Evolutionary conservation across 306 rosid species (phyloP).

Genomic region (Trifolium pratense): DNA sequence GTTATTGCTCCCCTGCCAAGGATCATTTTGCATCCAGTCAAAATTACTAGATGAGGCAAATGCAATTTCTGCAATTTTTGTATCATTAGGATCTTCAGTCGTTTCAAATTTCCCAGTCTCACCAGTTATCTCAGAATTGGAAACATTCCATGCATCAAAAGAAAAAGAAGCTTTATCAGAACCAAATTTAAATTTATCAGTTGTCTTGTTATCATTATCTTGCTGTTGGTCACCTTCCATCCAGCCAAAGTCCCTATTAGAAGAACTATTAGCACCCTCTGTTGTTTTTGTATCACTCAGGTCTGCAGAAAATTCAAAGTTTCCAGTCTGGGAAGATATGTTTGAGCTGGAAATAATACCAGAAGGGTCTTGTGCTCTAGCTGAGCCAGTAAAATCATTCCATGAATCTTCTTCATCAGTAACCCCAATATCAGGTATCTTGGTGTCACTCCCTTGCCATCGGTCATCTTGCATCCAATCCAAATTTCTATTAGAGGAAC

Average conservation of each 20-base stretch:
- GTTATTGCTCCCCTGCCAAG: constrained; percentile 48
- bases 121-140: constrained; percentile 47
- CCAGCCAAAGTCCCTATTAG: constrained; percentile 51
- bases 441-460: constrained; percentile 50
- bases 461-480: constrained; percentile 64
- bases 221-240: constrained; percentile 54
- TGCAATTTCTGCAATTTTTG: constrained; percentile 48
- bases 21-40: constrained; percentile 62
- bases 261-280: constrained; percentile 49
- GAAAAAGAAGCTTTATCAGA: constrained; percentile 47
- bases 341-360: constrained; percentile 46
- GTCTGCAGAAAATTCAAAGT: constrained; percentile 43
- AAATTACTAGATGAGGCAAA: constrained; percentile 44
- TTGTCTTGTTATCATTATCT: constrained; percentile 45
- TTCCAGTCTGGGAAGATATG: constrained; percentile 46
- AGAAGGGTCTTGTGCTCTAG: constrained; percentile 48
- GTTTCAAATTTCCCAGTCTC: constrained; percentile 50
- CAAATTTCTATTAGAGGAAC: constrained; percentile 47
- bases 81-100: constrained; percentile 41
- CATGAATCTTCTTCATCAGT: constrained; percentile 53
- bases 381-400: constrained; percentile 71
- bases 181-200: constrained; percentile 45
- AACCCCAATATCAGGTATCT: constrained; percentile 49
- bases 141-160: constrained; percentile 67
- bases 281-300: constrained; percentile 41